Evolutionary conservation across 441 rosid species (phyloP).

Genomic region (Melastoma candidum): DNA sequence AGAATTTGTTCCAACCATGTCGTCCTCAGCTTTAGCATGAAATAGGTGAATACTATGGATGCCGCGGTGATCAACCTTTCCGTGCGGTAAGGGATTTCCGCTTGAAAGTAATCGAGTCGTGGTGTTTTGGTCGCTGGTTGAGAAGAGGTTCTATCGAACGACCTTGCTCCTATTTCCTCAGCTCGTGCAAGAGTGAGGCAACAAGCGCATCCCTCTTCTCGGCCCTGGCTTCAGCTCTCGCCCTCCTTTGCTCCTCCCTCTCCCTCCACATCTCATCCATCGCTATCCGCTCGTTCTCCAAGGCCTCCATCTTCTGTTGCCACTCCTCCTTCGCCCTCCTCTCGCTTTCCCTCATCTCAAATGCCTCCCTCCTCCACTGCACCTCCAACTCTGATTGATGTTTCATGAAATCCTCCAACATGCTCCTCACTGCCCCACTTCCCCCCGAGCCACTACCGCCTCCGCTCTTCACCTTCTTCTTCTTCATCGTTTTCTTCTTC

Average conservation of each 20-base stretch:
- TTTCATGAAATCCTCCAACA: constrained; percentile 61
- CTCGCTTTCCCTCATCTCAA: constrained; percentile 62
- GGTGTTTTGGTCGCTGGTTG: too few species aligned
- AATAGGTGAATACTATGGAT: too few species aligned
- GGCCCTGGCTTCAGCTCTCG: constrained; percentile 89
- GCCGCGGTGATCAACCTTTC: too few species aligned
- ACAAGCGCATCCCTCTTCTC: constrained; percentile 84
- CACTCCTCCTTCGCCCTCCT: constrained; percentile 78
- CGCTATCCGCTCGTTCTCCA: constrained; percentile 78
- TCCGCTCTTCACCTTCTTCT: constrained; percentile 29
- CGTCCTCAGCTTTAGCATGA: too few species aligned
- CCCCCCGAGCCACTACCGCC: constrained; percentile 13
- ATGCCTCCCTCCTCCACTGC: constrained; percentile 73
- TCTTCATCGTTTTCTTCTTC: constrained; percentile 26
- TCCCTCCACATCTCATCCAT: constrained; percentile 82
- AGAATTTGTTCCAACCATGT: too few species aligned
- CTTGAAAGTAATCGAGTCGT: too few species aligned
- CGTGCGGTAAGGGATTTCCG: too few species aligned
- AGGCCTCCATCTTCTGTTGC: constrained; percentile 66
- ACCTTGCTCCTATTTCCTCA: constrained; percentile 25
- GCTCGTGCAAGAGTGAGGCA: constrained; percentile 61
- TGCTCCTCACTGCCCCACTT: constrained; percentile 27
- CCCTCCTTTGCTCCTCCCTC: constrained; percentile 73
- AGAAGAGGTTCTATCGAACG: too few species aligned
- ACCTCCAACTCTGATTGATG: constrained; percentile 68